Percentiles rank a stretch among this genome's conserved stretches.
These are phyloP conservation scores for Penicillium canariense DNA, from an alignment of 495 filamentous ascomycete genomes.

Conservation along the genomic window DNA sequence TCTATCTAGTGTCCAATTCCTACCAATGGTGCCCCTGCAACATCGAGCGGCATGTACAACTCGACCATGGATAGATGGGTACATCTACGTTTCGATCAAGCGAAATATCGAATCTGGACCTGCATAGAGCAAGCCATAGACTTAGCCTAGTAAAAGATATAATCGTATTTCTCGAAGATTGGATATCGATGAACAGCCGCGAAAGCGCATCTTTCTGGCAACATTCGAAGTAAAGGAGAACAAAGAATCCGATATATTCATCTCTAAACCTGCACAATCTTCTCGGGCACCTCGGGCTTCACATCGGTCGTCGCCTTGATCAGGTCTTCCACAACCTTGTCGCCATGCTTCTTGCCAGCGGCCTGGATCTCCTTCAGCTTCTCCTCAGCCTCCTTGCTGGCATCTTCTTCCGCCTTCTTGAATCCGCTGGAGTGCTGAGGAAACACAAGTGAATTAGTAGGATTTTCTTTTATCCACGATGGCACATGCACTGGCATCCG, in stretches of 20 bases:
- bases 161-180: conserved; percentile 24
- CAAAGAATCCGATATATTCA: conserved; percentile 12
- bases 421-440: conserved; percentile 81
- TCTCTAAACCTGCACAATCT: conserved; percentile 45
- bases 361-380: conserved; percentile 80
- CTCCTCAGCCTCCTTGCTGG: conserved; percentile 73
- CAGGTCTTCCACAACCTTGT: conserved; percentile 76
- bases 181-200: conserved; percentile 32
- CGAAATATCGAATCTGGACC: neutral
- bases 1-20: too few relatives aligned
- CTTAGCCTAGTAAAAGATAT: neutral
- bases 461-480: neutral
- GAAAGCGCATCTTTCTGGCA: conserved; percentile 21
- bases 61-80: too few relatives aligned
- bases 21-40: neutral
- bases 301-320: conserved; percentile 76
- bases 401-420: conserved; percentile 83
- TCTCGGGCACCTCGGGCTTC: conserved; percentile 65
- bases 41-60: neutral
- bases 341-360: conserved; percentile 73
- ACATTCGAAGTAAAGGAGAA: conserved; percentile 19
- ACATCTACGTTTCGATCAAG: neutral
- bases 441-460: neutral
- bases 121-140: neutral
- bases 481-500: neutral